Evolutionary conservation across 805 yeast genomes (phyloP).

Genomic region (Lipomyces anomalus): DNA sequence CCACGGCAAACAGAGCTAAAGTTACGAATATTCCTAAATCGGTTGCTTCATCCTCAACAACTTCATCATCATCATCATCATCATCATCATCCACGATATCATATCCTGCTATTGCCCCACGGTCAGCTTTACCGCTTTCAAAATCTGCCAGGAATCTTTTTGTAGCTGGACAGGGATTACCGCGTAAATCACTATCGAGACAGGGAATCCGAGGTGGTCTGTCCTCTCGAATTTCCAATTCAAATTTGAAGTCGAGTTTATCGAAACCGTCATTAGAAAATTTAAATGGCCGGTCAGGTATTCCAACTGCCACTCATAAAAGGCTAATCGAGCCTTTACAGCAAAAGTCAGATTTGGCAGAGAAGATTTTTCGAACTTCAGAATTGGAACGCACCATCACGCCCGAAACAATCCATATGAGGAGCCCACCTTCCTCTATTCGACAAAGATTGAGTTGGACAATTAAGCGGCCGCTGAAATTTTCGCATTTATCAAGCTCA

Average conservation of each 20-base stretch:
- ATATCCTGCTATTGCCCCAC: background rate
- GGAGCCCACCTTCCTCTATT: conserved; percentile 1
- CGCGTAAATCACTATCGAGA: background rate
- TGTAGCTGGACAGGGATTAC: background rate
- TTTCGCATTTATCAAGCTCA: background rate
- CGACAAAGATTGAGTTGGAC: conserved; percentile 5
- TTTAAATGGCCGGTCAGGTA: background rate
- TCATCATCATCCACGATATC: background rate
- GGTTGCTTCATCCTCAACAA: background rate
- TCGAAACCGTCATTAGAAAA: background rate
- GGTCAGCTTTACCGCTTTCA: background rate
- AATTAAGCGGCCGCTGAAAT: conserved; percentile 4
- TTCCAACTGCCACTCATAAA: background rate
- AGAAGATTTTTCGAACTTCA: background rate
- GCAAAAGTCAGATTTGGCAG: background rate
- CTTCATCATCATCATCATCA: background rate
- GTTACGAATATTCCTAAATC: background rate
- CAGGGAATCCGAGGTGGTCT: background rate
- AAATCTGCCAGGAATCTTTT: background rate
- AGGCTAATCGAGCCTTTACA: background rate
- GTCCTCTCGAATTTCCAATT: background rate
- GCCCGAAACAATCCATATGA: background rate
- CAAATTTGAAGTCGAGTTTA: background rate
- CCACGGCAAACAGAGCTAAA: background rate
- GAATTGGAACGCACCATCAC: background rate